A percentile compares a stretch with the other conserved stretches of the same genome.
Conservation (phyloP, 202 grass and related monocot species). For the Bolboschoenoplectus hybrid region DNA sequence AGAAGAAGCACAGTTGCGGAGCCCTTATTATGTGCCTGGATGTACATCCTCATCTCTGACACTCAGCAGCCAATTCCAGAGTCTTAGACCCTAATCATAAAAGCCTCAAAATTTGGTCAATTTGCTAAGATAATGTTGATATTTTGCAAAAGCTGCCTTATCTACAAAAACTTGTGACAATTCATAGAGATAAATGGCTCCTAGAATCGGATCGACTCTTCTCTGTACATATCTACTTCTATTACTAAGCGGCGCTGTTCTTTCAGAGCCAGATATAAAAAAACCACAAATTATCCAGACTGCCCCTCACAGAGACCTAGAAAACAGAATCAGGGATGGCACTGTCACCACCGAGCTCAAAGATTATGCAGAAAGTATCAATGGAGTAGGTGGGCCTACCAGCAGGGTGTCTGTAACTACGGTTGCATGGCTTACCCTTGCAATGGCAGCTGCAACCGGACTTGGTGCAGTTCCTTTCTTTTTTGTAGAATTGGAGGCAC, state of each 20-base stretch:
- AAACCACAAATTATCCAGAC: slow-evolving; percentile 45
- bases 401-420: slow-evolving; percentile 67
- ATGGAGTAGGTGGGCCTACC: slow-evolving; percentile 13
- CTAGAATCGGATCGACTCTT: slow-evolving; percentile 39
- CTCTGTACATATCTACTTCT: slow-evolving; percentile 51
- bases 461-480: slow-evolving; percentile 87
- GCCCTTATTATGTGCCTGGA: background rate
- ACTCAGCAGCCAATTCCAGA: background rate
- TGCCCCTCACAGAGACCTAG: slow-evolving; percentile 62
- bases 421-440: slow-evolving; percentile 87
- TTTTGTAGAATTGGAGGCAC: slow-evolving; percentile 82
- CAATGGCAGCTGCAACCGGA: slow-evolving; percentile 81
- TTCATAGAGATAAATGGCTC: slow-evolving; percentile 52
- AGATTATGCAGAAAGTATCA: slow-evolving; percentile 12
- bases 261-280: slow-evolving; percentile 61
- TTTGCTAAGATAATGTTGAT: slow-evolving; percentile 25
- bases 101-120: background rate
- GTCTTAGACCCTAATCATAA: background rate
- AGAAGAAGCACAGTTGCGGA: background rate
- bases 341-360: slow-evolving; percentile 47
- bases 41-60: background rate
- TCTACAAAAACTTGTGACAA: slow-evolving; percentile 6
- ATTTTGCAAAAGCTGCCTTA: background rate
- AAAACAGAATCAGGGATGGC: slow-evolving; percentile 48
- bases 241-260: slow-evolving; percentile 23